Evolutionary conservation across 1,284 basidiomycete species (phyloP), one percentile per base, ranked within the genome.

Genomic region (Cryptococcus sp.): DNA sequence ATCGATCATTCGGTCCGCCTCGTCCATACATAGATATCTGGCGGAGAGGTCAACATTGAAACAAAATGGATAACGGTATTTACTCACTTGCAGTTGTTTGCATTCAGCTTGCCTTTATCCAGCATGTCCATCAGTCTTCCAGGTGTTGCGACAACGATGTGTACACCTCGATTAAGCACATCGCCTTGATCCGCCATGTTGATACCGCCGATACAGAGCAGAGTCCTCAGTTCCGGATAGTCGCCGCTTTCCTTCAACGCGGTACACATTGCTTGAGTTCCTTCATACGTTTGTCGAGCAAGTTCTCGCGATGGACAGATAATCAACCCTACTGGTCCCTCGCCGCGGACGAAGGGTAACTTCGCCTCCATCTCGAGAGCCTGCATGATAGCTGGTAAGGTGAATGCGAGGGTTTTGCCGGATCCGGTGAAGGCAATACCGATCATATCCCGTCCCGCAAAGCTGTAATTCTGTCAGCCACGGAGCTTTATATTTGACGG

Each of bases 1-100:
- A 72, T 99, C 96, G 64, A 99, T 95, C 96, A 99, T 99, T 52
- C 96, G 83, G 79, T 99, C 96, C 0, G 96, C 96, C 79, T 99
- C 96, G 79, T 99, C 96, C 86, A 99, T 92, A 74, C 94, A 98
- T 5, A 99, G 81, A 76, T 88, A 98, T 65, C 80, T 83, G 72
- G 8, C 19, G 25, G 10, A 46, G 26, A 44, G 22, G 50, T 58
- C 46, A 59, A 43, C 40, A 41, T 13, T 7, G 46, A 16, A 20
- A 46, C 13, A 11, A 52, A 26, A 5, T 17, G 45, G 11, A 51
- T 3, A 23, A 34, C 10, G 40, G 43, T 17, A 37, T 6, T 5
- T 10, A 70, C 77, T 69, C 60, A 78, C 79, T 90, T 91, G 85
- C 91, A 94, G 66, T 88, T 89, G 59, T 92, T 89, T 66, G 98